Conservation (phyloP, 257 asterid genomes). For the Echites panduratus region DNA sequence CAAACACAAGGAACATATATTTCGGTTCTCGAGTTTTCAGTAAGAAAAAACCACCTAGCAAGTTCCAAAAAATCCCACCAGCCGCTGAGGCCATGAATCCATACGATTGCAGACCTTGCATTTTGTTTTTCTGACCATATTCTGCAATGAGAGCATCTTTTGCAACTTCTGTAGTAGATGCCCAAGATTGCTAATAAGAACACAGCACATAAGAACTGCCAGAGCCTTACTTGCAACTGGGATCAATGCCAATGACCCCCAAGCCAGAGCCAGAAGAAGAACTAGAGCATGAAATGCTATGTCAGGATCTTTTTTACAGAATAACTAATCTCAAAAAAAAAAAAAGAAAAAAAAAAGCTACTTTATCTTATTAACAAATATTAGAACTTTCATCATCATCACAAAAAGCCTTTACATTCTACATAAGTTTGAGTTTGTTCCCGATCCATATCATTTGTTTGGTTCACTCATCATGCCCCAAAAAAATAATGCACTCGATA, state of each 20-base stretch:
- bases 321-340: no score
- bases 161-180: constrained; percentile 79
- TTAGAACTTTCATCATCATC: background rate
- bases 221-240: constrained; percentile 35
- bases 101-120: constrained; percentile 71
- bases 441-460: background rate
- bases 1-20: constrained; percentile 66
- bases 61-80: constrained; percentile 77
- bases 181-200: constrained; percentile 66
- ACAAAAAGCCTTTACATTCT: background rate
- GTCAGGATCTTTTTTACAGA: background rate
- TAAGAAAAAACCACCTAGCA: constrained; percentile 69
- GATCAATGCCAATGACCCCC: no score
- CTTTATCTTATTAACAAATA: background rate
- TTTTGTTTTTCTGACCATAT: constrained; percentile 57
- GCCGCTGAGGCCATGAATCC: constrained; percentile 73
- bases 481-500: background rate
- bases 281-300: background rate
- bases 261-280: no score
- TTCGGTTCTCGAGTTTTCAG: constrained; percentile 47
- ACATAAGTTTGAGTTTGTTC: background rate
- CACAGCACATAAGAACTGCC: constrained; percentile 52
- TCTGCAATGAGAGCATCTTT: constrained; percentile 82
- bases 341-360: background rate
- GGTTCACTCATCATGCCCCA: background rate